These are phyloP conservation scores for Boletus subcaerulescens DNA, from an alignment of 768 basidiomycete species.

Conservation along the genomic window DNA sequence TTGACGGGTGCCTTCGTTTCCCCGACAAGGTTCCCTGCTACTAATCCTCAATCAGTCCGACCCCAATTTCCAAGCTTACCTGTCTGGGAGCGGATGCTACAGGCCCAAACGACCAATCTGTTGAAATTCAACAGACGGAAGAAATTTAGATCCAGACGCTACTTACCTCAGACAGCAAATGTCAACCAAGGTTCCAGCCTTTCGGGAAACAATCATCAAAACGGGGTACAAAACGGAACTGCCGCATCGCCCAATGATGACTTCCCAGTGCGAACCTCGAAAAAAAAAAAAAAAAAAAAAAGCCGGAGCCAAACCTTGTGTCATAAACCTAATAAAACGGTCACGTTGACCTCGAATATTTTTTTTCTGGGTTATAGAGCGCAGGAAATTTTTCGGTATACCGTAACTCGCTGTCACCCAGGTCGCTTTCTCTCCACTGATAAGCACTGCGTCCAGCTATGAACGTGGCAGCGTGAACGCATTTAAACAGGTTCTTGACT, in stretches of 20 bases:
- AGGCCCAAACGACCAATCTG: not conserved
- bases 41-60: conserved; percentile 22
- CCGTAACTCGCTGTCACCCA: conserved; percentile 24
- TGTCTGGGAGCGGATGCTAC: not conserved
- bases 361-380: conserved; percentile 23
- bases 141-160: not conserved
- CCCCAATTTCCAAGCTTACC: conserved; percentile 12
- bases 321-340: conserved; percentile 14
- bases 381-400: conserved; percentile 20
- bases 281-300: conserved; percentile 7
- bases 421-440: conserved; percentile 14
- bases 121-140: not conserved
- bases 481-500: not conserved
- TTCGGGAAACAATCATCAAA: conserved; percentile 10
- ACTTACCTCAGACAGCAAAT: conserved; percentile 3
- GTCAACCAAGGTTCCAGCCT: conserved; percentile 27
- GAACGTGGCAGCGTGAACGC: conserved; percentile 17
- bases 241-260: not conserved
- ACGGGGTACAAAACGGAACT: conserved; percentile 9
- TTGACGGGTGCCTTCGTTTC: conserved; percentile 14
- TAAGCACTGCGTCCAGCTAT: conserved; percentile 13
- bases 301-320: conserved; percentile 10
- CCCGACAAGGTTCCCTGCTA: conserved; percentile 8
- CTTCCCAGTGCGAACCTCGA: not conserved
- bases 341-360: conserved; percentile 10